Evolutionary conservation across 1,139 yeast genomes (phyloP), one percentile per base, ranked within the genome.

Genomic region (Kodamaea fungicola): DNA sequence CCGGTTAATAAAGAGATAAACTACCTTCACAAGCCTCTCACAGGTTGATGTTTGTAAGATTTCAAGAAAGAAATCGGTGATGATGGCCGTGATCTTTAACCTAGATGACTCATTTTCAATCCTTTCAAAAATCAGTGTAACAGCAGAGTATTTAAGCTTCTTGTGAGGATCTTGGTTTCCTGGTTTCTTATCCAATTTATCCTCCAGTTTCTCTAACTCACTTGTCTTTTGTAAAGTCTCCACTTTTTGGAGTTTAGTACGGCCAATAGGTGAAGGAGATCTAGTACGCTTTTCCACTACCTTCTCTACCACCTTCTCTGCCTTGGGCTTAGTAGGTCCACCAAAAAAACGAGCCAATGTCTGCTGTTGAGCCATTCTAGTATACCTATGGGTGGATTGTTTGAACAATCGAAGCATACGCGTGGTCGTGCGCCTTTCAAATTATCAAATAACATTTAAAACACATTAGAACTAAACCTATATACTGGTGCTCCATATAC

Each of bases 1-100:
- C 39, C 94, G 68, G 56, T 90, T 90, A 54, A 90, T 89, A 59
- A 85, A 86, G 12, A 92, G 70, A 51, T 90, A 92, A 1, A 90
- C 85, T 1, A 87, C 79, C 42, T 76, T 78, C 4, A 86, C 73
- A 40, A 92, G 63, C 34, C 78, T 80, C 10, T 71, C 65, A 1
- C 87, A 81, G 13, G 62, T 51, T 8, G 79, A 70, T 21, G 74
- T 67, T 32, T 72, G 60, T 38, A 90, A 65, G 1, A 87, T 80
- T 32, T 77, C 73, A 16, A 74, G 61, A 52, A 86, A 84, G 55
- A 88, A 83, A 33, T 77, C 81, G 0, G 95, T 75, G 26, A 92
- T 80, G 38, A 78, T 64, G 32, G 87, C 80, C 13, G 84, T 78
- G 51, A 90, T 90, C 48, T 88, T 85, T 37, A 92, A 71, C 37